Conservation (phyloP, 1,284 basidiomycete species). For the Amylostereum areolatum region DNA sequence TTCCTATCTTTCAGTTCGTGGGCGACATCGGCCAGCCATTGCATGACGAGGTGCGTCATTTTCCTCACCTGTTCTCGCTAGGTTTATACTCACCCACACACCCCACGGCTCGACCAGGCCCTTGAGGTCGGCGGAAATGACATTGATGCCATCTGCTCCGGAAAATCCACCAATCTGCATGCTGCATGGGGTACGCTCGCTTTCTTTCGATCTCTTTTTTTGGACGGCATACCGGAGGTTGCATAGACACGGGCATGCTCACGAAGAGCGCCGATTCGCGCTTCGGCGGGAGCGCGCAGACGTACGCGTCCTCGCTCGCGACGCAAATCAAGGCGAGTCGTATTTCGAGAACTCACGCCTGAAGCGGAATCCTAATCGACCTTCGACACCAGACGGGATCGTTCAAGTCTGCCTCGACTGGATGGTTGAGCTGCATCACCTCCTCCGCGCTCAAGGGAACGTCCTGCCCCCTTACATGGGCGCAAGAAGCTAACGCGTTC, state of each 20-base stretch:
- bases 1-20: constrained; percentile 30
- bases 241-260: constrained; percentile 16
- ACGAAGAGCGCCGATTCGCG: constrained; percentile 34
- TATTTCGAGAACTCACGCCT: not conserved
- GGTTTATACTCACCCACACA: too few relatives aligned
- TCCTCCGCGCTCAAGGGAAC: constrained; percentile 26
- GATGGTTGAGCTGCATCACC: constrained; percentile 43
- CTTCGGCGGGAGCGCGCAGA: constrained; percentile 31
- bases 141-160: constrained; percentile 22
- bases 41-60: constrained; percentile 23
- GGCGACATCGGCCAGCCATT: constrained; percentile 49
- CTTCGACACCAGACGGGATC: constrained; percentile 28
- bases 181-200: constrained; percentile 26
- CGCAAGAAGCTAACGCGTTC: constrained; percentile 41
- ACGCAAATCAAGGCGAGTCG: constrained; percentile 35
- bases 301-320: constrained; percentile 38
- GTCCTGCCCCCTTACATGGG: constrained; percentile 46
- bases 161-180: constrained; percentile 40
- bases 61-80: too few relatives aligned
- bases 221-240: too few relatives aligned
- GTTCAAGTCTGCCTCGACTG: constrained; percentile 28
- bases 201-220: not conserved
- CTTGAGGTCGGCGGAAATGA: constrained; percentile 23
- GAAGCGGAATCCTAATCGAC: not conserved
- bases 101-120: constrained; percentile 8